Evolutionary conservation across 257 asterid genomes (phyloP).

Genomic region (Solanum habrochaites): DNA sequence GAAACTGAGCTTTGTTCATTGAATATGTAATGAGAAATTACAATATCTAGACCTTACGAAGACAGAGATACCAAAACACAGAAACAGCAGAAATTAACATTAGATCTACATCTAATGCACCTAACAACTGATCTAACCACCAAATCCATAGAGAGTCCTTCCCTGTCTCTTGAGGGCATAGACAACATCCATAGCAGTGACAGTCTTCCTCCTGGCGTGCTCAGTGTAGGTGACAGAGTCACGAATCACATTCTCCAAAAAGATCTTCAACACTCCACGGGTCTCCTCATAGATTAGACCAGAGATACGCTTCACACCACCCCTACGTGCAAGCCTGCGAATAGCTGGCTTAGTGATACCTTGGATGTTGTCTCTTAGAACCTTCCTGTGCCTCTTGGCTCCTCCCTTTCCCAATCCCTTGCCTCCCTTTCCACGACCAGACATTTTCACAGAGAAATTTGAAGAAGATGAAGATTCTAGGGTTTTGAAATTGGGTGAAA

Average conservation of each 20-base stretch:
- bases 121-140: not conserved
- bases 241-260: constrained; percentile 29
- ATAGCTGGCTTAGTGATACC: constrained; percentile 34
- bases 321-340: constrained; percentile 27
- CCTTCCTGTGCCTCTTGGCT: constrained; percentile 32
- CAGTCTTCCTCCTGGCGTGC: constrained; percentile 24
- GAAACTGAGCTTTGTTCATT: not conserved
- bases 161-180: constrained; percentile 33
- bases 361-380: constrained; percentile 28
- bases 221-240: constrained; percentile 31
- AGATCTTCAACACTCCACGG: constrained; percentile 29
- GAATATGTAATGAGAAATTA: not conserved
- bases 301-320: constrained; percentile 33
- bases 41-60: not conserved
- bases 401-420: constrained; percentile 32
- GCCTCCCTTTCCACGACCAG: constrained; percentile 25
- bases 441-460: not conserved
- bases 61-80: not conserved
- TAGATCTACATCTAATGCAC: not conserved
- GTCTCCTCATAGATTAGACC: constrained; percentile 33
- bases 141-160: constrained; percentile 27
- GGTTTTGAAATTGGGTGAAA: not conserved
- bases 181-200: constrained; percentile 23
- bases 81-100: not conserved
- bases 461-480: not conserved